A percentile compares a stretch with the other conserved stretches of the same genome.
Evolutionary conservation across 192 early-diverging fungal species (phyloP).

Genomic region (Umbelopsis ramanniana): DNA sequence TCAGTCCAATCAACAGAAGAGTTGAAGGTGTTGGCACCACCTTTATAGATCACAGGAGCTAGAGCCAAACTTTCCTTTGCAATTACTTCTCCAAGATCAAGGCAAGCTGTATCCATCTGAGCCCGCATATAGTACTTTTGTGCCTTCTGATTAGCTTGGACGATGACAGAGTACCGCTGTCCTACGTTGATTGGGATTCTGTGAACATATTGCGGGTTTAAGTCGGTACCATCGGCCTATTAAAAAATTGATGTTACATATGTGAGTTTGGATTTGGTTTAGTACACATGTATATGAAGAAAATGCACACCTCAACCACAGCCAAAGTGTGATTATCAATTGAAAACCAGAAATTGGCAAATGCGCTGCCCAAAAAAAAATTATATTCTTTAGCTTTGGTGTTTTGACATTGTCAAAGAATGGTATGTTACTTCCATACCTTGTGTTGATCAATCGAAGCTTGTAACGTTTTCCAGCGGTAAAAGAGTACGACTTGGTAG

Average conservation of each 20-base stretch:
- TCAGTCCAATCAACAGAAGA: background rate
- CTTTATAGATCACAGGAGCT: slow-evolving; percentile 1
- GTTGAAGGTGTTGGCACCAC: slow-evolving; percentile 3
- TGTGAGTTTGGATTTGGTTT: background rate
- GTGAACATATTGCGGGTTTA: slow-evolving; percentile 34
- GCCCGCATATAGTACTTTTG: slow-evolving; percentile 48
- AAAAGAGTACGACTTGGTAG: slow-evolving; percentile 59
- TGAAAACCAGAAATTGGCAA: slow-evolving; percentile 75
- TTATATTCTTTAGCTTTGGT: background rate
- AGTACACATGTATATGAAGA: background rate
- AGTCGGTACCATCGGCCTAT: slow-evolving; percentile 43
- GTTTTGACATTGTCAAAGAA: background rate
- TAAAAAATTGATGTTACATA: background rate
- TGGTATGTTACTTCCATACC: background rate
- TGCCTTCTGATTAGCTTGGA: slow-evolving; percentile 42
- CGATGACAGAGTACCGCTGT: slow-evolving; percentile 50
- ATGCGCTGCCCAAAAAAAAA: slow-evolving; percentile 54
- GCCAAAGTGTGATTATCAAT: slow-evolving; percentile 80
- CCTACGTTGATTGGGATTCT: slow-evolving; percentile 43
- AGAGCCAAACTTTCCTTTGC: slow-evolving; percentile 1
- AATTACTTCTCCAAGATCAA: slow-evolving; percentile 27
- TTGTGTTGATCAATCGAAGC: slow-evolving; percentile 78
- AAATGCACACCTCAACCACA: slow-evolving; percentile 69
- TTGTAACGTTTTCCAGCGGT: slow-evolving; percentile 81
- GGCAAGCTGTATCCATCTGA: slow-evolving; percentile 39